Conservation (phyloP, 108 stramenopile species). For the Discostella pseudostelligera region DNA sequence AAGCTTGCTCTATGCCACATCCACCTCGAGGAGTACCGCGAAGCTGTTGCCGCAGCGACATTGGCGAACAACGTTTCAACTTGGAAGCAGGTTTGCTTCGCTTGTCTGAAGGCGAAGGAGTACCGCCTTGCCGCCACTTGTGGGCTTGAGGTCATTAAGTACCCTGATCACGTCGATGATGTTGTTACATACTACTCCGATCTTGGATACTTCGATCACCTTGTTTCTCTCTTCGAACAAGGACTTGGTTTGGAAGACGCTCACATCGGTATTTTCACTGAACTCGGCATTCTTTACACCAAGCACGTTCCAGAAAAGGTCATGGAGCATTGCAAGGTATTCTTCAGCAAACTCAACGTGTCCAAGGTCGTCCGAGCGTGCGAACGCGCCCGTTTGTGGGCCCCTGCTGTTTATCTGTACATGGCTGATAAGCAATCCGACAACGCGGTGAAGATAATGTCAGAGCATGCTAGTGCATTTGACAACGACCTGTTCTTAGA, state of each 20-base stretch:
- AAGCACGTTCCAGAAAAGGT: slow-evolving; percentile 98
- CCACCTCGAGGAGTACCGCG: slow-evolving; percentile 96
- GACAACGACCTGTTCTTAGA: slow-evolving; percentile 97
- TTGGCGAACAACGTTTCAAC: slow-evolving; percentile 99
- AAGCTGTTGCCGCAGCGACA: slow-evolving; percentile 97
- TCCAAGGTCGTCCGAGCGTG: slow-evolving; percentile 98
- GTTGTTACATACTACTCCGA: slow-evolving; percentile 97
- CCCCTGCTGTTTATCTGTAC: slow-evolving; percentile 96
- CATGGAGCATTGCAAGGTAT: slow-evolving; percentile 99
- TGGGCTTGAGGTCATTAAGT: slow-evolving; percentile 98
- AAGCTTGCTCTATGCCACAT: slow-evolving; percentile 99
- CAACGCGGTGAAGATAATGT: slow-evolving; percentile 97
- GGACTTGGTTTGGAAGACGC: slow-evolving; percentile 98
- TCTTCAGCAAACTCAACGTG: slow-evolving; percentile 96
- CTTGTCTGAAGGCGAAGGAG: slow-evolving; percentile 95
- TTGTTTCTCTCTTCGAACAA: slow-evolving; percentile 98
- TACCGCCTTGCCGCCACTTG: slow-evolving; percentile 96
- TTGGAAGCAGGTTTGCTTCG: slow-evolving; percentile 98
- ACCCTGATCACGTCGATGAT: slow-evolving; percentile 99
- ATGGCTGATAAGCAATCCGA: slow-evolving; percentile 97
- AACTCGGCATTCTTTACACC: slow-evolving; percentile 98
- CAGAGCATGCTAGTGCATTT: slow-evolving; percentile 93
- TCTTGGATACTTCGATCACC: slow-evolving; percentile 93
- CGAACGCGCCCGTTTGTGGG: slow-evolving; percentile 95
- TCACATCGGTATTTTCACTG: slow-evolving; percentile 99